Conservation (phyloP, 805 yeast genomes). For the Kluyveromyces wickerhamii region DNA sequence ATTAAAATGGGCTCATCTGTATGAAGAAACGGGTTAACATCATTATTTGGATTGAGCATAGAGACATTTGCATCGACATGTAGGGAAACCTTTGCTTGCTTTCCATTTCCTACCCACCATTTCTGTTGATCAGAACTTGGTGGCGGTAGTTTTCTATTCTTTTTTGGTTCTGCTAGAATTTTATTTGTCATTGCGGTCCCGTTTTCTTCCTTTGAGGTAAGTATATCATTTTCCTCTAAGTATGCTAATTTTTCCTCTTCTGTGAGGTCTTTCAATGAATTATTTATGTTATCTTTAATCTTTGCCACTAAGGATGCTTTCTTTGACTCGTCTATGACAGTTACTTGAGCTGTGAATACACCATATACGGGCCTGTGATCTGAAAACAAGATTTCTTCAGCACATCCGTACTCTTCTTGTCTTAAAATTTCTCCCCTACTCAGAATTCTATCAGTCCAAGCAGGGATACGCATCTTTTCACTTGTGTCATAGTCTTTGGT, state of each 20-base stretch:
- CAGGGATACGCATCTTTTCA: constrained; percentile 88
- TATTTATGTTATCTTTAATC: constrained; percentile 46
- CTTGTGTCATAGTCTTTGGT: constrained; percentile 76
- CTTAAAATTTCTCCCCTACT: constrained; percentile 52
- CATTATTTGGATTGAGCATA: constrained; percentile 60
- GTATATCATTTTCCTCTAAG: constrained; percentile 26
- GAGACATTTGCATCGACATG: constrained; percentile 31
- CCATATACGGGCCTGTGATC: constrained; percentile 92
- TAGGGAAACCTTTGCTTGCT: constrained; percentile 59
- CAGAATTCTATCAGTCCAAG: constrained; percentile 93
- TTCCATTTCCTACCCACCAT: constrained; percentile 90
- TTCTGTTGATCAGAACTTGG: constrained; percentile 76
- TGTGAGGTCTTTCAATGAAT: constrained; percentile 34
- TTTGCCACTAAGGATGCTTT: constrained; percentile 45
- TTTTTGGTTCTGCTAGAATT: constrained; percentile 12
- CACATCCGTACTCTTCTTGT: constrained; percentile 54
- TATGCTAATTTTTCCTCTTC: constrained; percentile 44
- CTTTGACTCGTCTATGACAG: constrained; percentile 52
- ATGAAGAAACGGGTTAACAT: constrained; percentile 64
- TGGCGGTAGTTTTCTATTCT: constrained; percentile 52
- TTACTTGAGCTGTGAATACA: constrained; percentile 52
- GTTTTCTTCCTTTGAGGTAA: constrained; percentile 1
- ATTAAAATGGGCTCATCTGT: constrained; percentile 28
- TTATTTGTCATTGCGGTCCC: constrained; percentile 1
- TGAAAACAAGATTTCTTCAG: constrained; percentile 53